These are phyloP conservation scores for Drosera capensis DNA, from an alignment of 148 eudicot genomes.

Conservation along the genomic window DNA sequence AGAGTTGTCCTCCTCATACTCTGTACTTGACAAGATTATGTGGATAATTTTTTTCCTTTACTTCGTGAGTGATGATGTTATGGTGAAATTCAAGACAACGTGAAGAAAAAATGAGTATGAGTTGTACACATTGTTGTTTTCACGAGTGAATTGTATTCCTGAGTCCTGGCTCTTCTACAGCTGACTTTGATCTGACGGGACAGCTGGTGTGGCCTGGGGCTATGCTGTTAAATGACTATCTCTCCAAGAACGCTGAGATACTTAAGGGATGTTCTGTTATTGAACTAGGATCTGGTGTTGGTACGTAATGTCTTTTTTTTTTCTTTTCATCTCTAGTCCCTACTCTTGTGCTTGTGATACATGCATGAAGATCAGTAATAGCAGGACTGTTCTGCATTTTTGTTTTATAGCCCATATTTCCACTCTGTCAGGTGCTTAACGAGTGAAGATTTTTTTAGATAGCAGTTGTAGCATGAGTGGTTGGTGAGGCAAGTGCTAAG, in stretches of 20 bases:
- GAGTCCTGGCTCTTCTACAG: conserved; percentile 26
- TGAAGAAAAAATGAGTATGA: not conserved
- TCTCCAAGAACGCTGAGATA: conserved; percentile 53
- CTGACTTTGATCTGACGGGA: conserved; percentile 97
- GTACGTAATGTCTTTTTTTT: conserved; percentile 19
- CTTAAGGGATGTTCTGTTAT: conserved; percentile 63
- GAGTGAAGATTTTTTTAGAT: no score
- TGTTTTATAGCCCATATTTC: not conserved
- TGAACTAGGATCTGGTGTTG: conserved; percentile 95
- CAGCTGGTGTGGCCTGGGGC: conserved; percentile 99
- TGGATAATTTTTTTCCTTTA: no score
- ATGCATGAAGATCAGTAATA: no score
- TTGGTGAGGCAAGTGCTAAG: no score
- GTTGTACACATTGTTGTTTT: not conserved
- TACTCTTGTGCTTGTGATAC: not conserved
- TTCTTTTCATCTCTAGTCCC: not conserved
- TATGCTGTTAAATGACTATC: conserved; percentile 54
- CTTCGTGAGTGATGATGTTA: no score
- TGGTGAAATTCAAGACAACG: not conserved
- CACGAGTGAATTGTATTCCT: not conserved
- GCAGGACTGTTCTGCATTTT: not conserved
- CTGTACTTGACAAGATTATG: no score
- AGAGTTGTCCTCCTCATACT: no score
- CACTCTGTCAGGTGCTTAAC: no score
- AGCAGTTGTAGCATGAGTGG: no score